These are phyloP conservation scores for Lotmaria passim DNA, from an alignment of 208 protist genomes.

Conservation along the genomic window DNA sequence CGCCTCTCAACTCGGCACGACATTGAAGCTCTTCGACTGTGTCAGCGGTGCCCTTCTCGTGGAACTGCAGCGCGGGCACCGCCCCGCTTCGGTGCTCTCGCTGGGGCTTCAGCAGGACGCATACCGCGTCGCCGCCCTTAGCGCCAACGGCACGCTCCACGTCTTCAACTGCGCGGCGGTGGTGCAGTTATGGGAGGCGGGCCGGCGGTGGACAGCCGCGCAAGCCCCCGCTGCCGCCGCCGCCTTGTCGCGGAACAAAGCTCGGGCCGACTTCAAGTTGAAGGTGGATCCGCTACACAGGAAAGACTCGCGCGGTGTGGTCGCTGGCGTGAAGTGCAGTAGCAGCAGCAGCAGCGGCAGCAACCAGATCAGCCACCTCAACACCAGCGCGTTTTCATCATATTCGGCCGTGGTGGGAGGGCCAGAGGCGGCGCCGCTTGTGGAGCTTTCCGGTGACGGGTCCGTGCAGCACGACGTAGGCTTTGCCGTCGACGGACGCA, in stretches of 20 bases:
- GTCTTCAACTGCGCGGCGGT: slow-evolving; percentile 49
- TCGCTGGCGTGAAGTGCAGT: not conserved
- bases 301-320: not conserved
- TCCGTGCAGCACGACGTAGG: slow-evolving; percentile 18
- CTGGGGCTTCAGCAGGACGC: slow-evolving; percentile 53
- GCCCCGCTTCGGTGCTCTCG: slow-evolving; percentile 44
- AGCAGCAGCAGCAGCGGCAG: slow-evolving; percentile 13
- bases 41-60: slow-evolving; percentile 37
- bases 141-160: slow-evolving; percentile 64
- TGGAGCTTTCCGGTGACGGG: slow-evolving; percentile 4
- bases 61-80: slow-evolving; percentile 52
- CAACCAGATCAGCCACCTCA: too few relatives aligned
- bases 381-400: too few relatives aligned
- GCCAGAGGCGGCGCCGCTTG: not conserved
- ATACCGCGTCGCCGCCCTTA: slow-evolving; percentile 49
- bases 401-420: too few relatives aligned
- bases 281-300: slow-evolving; percentile 18
- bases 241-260: not conserved
- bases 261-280: slow-evolving; percentile 22
- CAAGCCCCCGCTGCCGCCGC: not conserved
- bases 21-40: slow-evolving; percentile 69
- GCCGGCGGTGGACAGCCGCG: not conserved
- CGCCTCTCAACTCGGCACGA: slow-evolving; percentile 65
- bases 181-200: slow-evolving; percentile 29
- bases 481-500: slow-evolving; percentile 20